Evolutionary conservation across 805 yeast genomes (phyloP).

Genomic region (Kodamaea hsintzibuensis): DNA sequence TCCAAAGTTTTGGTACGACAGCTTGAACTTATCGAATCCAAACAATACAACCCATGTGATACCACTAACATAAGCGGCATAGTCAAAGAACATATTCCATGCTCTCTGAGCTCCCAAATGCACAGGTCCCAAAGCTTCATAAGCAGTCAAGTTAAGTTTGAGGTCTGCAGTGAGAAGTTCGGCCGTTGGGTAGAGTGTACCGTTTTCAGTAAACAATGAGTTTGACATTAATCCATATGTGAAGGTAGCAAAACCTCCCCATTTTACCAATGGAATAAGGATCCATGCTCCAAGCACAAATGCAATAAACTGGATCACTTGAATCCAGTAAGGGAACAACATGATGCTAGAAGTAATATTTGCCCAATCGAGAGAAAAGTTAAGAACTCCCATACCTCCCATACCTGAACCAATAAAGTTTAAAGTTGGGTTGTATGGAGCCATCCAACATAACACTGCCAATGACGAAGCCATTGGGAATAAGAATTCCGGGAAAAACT

Average conservation of each 20-base stretch:
- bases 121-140: slow-evolving; percentile 45
- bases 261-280: slow-evolving; percentile 48
- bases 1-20: slow-evolving; percentile 18
- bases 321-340: slow-evolving; percentile 55
- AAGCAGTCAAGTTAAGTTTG: slow-evolving; percentile 46
- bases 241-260: slow-evolving; percentile 34
- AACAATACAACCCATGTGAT: slow-evolving; percentile 45
- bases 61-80: slow-evolving; percentile 53
- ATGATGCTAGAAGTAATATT: slow-evolving; percentile 51
- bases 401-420: slow-evolving; percentile 54
- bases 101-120: slow-evolving; percentile 49
- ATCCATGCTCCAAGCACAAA: slow-evolving; percentile 51
- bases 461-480: slow-evolving; percentile 52
- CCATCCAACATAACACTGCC: slow-evolving; percentile 51
- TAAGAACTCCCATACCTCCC: slow-evolving; percentile 53
- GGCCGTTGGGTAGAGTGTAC: slow-evolving; percentile 43
- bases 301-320: slow-evolving; percentile 47
- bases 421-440: slow-evolving; percentile 40
- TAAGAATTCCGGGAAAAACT: slow-evolving; percentile 48
- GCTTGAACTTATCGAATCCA: slow-evolving; percentile 29
- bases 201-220: slow-evolving; percentile 36
- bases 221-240: slow-evolving; percentile 50
- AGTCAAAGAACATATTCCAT: slow-evolving; percentile 54
- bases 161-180: slow-evolving; percentile 42
- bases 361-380: slow-evolving; percentile 53